Evolutionary conservation across 1,284 basidiomycete species (phyloP).

Genomic region (Xerocomus nothofagi): DNA sequence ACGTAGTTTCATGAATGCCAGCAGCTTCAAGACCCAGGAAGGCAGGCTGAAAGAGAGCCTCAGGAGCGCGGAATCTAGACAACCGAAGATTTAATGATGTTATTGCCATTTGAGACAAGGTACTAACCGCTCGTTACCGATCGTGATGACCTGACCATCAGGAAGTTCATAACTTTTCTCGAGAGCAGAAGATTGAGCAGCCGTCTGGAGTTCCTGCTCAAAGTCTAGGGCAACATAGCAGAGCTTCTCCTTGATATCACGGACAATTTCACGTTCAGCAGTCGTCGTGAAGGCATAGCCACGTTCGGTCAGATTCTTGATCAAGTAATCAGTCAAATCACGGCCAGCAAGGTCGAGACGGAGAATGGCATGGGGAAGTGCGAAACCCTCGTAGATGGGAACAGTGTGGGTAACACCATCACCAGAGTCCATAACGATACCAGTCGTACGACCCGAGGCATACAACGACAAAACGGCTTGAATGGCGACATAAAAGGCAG

Average conservation of each 20-base stretch:
- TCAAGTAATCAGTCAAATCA: slow-evolving; percentile 90
- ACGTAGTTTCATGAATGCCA: slow-evolving; percentile 97
- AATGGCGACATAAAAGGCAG: slow-evolving; percentile 88
- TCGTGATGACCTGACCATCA: slow-evolving; percentile 95
- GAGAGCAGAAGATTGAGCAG: slow-evolving; percentile 86
- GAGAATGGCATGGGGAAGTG: slow-evolving; percentile 91
- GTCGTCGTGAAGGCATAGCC: slow-evolving; percentile 95
- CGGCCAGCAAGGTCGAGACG: slow-evolving; percentile 95
- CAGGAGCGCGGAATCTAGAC: slow-evolving; percentile 88
- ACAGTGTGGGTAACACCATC: slow-evolving; percentile 92
- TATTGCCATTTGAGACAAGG: background rate
- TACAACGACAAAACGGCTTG: slow-evolving; percentile 89
- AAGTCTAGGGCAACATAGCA: slow-evolving; percentile 98
- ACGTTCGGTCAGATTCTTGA: slow-evolving; percentile 93
- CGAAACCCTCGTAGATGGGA: slow-evolving; percentile 90
- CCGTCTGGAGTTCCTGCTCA: slow-evolving; percentile 94
- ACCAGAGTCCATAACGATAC: slow-evolving; percentile 90
- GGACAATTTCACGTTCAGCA: slow-evolving; percentile 93
- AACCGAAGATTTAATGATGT: slow-evolving; percentile 7
- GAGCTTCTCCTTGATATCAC: slow-evolving; percentile 98
- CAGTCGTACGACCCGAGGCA: slow-evolving; percentile 86
- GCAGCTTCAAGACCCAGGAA: slow-evolving; percentile 91
- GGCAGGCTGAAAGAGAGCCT: slow-evolving; percentile 96
- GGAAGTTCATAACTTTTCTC: slow-evolving; percentile 97
- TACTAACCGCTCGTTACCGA: slow-evolving; percentile 87